Evolutionary conservation across 306 rosid species (phyloP), one percentile per base, ranked within the genome.

Genomic region (Rosa chinensis): DNA sequence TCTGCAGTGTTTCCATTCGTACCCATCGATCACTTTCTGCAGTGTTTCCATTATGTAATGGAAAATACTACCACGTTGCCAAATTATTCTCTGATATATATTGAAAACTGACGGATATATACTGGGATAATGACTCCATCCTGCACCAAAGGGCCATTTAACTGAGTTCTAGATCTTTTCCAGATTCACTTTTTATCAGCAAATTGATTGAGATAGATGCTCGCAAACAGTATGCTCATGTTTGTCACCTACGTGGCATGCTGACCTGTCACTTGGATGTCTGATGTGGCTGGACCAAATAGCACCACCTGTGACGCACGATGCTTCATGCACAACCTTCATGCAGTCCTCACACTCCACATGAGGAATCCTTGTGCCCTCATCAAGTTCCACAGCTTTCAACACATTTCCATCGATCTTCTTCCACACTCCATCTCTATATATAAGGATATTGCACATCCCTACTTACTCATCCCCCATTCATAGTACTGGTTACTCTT

Each of bases 321-420:
- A 12, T 55, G 67, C 28, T 13, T 39, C 37, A 18, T 56, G n/a
- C n/a, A 13, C 52, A 40, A 10, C 20, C 47, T 49, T 50, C 76
- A 63, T 42, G 75, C 84, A 67, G 43, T 14, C 21, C 12, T 80
- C 84, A 79, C 89, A 66, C 79, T 77, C 80, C 23, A 8, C 85
- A 69, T 80, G 83, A 32, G 81, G 25, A 45, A 48, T 21, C 11
- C 89, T 64, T 70, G 79, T 49, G 88, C 66, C 73, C 18, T 12
- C 45, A 68, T 17, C 52, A 77, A 50, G 28, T 18, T 21, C 45
- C 2, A 10, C 49, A 16, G 68, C 21, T 18, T 20, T 50, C 20
- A 50, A 16, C 56, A 18, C 56, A 16, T 3, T 50, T 5, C 80
- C 35, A n/a, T 58, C 5, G 23, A 58, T 8, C 5, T 10, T n/a